phyloP scores from a whole-genome alignment of 441 rosid species.

The Aleurites moluccanus region DNA sequence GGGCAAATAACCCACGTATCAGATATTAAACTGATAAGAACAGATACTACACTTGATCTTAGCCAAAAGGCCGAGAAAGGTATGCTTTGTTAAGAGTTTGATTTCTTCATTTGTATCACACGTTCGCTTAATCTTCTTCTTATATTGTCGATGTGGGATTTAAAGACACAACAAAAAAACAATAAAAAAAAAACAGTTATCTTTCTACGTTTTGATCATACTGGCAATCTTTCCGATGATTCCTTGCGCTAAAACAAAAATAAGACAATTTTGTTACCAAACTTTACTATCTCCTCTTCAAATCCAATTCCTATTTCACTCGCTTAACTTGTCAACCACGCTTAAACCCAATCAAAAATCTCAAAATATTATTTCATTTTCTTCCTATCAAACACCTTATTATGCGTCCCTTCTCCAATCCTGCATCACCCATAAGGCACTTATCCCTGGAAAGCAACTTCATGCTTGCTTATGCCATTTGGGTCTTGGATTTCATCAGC shows the following conservation, averaged over 20 bases:
- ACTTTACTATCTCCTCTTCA: neutral
- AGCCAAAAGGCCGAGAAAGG: slow-evolving; percentile 85
- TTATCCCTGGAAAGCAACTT: slow-evolving; percentile 32
- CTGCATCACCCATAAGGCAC: slow-evolving; percentile 28
- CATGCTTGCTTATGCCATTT: slow-evolving; percentile 29
- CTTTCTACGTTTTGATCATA: neutral
- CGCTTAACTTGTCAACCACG: neutral
- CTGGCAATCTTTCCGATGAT: neutral
- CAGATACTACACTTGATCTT: slow-evolving; percentile 98
- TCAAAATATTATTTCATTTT: neutral
- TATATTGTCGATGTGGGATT: too few relatives aligned
- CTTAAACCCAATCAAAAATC: neutral
- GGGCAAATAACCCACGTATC: slow-evolving; percentile 47
- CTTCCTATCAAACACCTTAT: slow-evolving; percentile 6
- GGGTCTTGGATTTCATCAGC: slow-evolving; percentile 24
- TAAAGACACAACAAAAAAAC: too few relatives aligned
- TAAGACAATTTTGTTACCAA: neutral
- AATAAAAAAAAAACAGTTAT: too few relatives aligned
- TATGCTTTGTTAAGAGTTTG: slow-evolving; percentile 11
- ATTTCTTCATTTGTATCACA: too few relatives aligned
- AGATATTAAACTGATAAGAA: slow-evolving; percentile 87
- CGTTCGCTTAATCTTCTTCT: too few relatives aligned
- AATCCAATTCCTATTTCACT: neutral
- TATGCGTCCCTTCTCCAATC: slow-evolving; percentile 23
- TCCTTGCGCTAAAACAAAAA: neutral